phyloP scores from a whole-genome alignment of 2,329 filamentous ascomycete species.

The Sclerotinia glacialis region DNA sequence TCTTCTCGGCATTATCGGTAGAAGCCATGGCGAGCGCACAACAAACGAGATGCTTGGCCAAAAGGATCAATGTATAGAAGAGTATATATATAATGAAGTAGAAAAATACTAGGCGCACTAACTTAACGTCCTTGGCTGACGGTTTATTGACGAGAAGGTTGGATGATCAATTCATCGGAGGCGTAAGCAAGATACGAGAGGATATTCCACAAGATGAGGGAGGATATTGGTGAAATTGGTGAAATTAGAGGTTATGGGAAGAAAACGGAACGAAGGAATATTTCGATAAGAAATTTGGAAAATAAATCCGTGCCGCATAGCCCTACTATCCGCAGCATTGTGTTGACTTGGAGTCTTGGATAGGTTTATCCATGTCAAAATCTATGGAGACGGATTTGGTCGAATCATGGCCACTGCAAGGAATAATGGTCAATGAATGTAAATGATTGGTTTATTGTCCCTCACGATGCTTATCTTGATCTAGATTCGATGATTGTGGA shows the following conservation, averaged over 20 bases:
- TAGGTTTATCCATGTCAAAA: slow-evolving; percentile 6
- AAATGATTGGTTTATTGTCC: not conserved
- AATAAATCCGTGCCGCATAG: slow-evolving; percentile 1
- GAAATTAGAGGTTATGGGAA: slow-evolving; percentile 8
- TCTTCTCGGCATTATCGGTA: slow-evolving; percentile 20
- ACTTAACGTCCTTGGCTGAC: slow-evolving; percentile 22
- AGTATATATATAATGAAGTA: not conserved
- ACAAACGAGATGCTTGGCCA: slow-evolving; percentile 1
- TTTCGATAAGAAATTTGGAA: slow-evolving; percentile 5
- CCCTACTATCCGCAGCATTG: not conserved
- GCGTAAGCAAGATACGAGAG: not conserved
- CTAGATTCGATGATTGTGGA: slow-evolving; percentile 1
- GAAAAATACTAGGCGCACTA: slow-evolving; percentile 8
- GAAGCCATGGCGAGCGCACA: slow-evolving; percentile 18
- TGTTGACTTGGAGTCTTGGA: too few relatives aligned
- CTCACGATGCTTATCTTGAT: slow-evolving; percentile 2
- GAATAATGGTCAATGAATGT: not conserved
- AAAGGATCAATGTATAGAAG: not conserved
- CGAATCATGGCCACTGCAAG: not conserved
- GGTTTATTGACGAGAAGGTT: not conserved
- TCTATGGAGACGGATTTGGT: not conserved
- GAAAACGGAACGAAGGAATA: slow-evolving; percentile 7
- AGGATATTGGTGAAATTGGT: not conserved
- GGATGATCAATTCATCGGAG: slow-evolving; percentile 12
- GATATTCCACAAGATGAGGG: not conserved